Conservation (phyloP, 805 yeast species). For the Jamesozyma jinghongensis region DNA sequence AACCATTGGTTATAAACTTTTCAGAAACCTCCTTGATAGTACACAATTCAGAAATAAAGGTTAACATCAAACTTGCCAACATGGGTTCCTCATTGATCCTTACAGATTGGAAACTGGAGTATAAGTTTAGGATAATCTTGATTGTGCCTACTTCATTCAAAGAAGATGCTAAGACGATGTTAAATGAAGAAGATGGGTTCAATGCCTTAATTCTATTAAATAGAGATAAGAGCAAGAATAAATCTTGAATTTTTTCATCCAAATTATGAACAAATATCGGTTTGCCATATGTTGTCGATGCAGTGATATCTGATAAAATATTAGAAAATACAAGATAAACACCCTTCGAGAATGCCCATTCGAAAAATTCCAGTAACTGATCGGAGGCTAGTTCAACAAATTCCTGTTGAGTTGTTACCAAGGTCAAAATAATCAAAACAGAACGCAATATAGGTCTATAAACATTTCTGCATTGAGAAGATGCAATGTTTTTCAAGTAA, state of each 20-base stretch:
- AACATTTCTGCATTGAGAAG: conserved; percentile 31
- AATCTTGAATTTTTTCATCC: conserved; percentile 52
- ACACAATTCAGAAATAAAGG: conserved; percentile 61
- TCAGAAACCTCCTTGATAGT: conserved; percentile 56
- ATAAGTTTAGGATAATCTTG: conserved; percentile 52
- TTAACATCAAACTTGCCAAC: conserved; percentile 62
- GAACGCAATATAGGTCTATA: conserved; percentile 58
- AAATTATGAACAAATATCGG: conserved; percentile 29
- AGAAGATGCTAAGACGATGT: conserved; percentile 40
- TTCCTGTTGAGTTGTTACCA: conserved; percentile 32
- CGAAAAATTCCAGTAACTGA: conserved; percentile 49
- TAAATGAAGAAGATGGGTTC: conserved; percentile 40
- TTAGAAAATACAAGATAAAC: conserved; percentile 49
- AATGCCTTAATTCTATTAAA: conserved; percentile 47
- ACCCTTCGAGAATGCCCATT: conserved; percentile 55
- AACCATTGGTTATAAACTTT: conserved; percentile 51
- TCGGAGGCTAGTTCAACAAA: conserved; percentile 42
- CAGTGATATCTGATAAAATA: conserved; percentile 45
- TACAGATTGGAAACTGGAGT: conserved; percentile 56
- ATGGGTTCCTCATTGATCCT: conserved; percentile 54
- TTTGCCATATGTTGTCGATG: conserved; percentile 31
- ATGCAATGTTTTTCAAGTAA: conserved; percentile 36
- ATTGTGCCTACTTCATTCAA: conserved; percentile 53
- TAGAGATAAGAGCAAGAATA: conserved; percentile 53
- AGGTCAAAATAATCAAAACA: conserved; percentile 39